A percentile compares a stretch with the other conserved stretches of the same genome.
Conservation (phyloP, 345 rosid species). For the Pugionium cornutum region DNA sequence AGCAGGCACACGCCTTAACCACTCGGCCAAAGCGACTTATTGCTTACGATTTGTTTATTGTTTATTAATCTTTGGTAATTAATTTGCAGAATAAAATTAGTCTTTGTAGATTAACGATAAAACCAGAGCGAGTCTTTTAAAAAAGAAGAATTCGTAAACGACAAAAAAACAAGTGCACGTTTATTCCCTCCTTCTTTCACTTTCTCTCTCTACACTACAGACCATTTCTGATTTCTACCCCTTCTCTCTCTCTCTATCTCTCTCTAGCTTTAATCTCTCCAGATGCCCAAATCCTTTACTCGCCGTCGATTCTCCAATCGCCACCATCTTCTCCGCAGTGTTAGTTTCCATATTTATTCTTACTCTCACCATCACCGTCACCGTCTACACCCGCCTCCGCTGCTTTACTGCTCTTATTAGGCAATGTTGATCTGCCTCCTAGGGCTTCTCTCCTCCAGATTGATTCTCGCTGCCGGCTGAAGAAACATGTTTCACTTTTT, state of each 20-base stretch:
- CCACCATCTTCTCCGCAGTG: slow-evolving; percentile 31
- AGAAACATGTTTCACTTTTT: slow-evolving; percentile 44
- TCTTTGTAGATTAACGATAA: slow-evolving; percentile 1
- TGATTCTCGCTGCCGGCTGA: background rate
- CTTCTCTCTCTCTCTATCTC: slow-evolving; percentile 3
- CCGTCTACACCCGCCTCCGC: slow-evolving; percentile 42
- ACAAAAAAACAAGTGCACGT: slow-evolving; percentile 43
- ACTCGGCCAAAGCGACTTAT: slow-evolving; percentile 55
- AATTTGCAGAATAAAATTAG: background rate
- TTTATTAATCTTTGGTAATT: too few relatives aligned
- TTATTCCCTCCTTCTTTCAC: slow-evolving; percentile 36
- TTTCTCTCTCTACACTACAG: slow-evolving; percentile 34
- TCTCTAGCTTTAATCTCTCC: slow-evolving; percentile 35
- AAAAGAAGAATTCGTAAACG: slow-evolving; percentile 6
- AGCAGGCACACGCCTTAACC: slow-evolving; percentile 71
- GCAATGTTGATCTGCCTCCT: slow-evolving; percentile 34
- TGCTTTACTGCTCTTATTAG: slow-evolving; percentile 38
- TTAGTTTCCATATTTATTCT: slow-evolving; percentile 34
- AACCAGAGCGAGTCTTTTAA: slow-evolving; percentile 16
- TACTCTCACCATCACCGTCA: slow-evolving; percentile 32
- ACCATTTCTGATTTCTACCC: slow-evolving; percentile 29
- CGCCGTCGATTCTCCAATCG: slow-evolving; percentile 37
- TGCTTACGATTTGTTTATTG: too few relatives aligned
- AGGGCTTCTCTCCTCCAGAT: slow-evolving; percentile 42
- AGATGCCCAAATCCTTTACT: slow-evolving; percentile 50